Evolutionary conservation across 148 eudicot genomes (phyloP), one percentile per base, ranked within the genome.

Genomic region (Heliamphora exappendiculata): DNA sequence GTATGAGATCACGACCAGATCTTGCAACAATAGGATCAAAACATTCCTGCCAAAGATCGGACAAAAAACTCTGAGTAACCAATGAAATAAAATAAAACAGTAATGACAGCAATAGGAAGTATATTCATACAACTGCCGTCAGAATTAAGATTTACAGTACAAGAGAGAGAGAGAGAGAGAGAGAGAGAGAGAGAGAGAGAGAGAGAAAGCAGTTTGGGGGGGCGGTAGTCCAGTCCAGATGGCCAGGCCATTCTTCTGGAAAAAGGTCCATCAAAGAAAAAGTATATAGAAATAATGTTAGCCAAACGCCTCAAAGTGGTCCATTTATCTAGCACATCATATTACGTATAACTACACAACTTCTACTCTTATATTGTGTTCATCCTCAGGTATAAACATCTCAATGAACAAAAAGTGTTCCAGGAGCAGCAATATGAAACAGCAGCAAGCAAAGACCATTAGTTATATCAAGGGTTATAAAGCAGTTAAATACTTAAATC

Each of bases 1-100:
- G 99, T 80, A 95, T 95, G 17, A 95, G 87, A 83, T 95, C 98
- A 70, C 96, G 91, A 45, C 97, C 97, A 79, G 85, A 88, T 75
- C 69, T 85, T 51, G 96, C 89, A 75, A 88, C 86, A 85, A 95
- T 93, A 72, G 99, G 97, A 82, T 89, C 92, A 79, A 95, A 95
- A 78, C 96, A 87, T 75, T 92, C 99, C 99, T 95, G 89, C 50
- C 45, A 66, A 80, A 75, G 39, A 69, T 74, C 45, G 66, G 14
- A 66, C 44, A 68, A 19, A 63, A 20, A 44, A 54, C 20, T 47
- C 7, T 7, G 26, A 37, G 50, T 31, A 76, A 71, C 24, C 26
- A 7, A 59, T 41, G 41, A 77, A 29, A 72, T 26, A 16, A 22
- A 47, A 11, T 57, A 59, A 49, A 31, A 36, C 37, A 39, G 9